These are phyloP conservation scores for Sphaceloma murrayae DNA, from an alignment of 2,329 filamentous ascomycete species.

Conservation along the genomic window DNA sequence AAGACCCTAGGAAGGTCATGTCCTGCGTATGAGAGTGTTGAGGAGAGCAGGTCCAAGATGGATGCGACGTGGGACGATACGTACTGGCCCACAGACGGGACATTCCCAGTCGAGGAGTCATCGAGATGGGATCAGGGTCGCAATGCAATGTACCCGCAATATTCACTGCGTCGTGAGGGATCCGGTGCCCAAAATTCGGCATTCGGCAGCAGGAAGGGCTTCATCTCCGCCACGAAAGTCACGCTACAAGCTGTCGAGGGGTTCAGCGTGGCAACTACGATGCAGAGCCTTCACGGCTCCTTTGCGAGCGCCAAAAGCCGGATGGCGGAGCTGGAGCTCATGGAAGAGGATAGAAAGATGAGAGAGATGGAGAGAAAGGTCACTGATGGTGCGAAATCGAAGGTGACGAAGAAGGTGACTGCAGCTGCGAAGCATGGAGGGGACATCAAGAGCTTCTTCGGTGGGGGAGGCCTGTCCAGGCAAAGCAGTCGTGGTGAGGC, in stretches of 20 bases:
- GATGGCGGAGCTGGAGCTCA: conserved; percentile 33
- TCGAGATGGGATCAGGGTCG: conserved; percentile 31
- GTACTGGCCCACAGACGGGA: conserved; percentile 56
- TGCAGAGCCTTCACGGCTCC: conserved; percentile 23
- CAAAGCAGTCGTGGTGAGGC: background rate
- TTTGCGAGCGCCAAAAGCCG: conserved; percentile 32
- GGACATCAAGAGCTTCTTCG: conserved; percentile 46
- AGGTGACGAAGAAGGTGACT: conserved; percentile 31
- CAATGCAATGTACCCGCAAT: conserved; percentile 3
- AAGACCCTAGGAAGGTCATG: conserved; percentile 58
- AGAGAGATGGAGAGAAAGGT: conserved; percentile 24
- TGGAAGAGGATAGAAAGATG: conserved; percentile 26
- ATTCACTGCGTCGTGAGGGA: background rate
- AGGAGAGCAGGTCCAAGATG: conserved; percentile 39
- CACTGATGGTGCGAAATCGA: conserved; percentile 20
- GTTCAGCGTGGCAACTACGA: conserved; percentile 25
- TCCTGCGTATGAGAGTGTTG: conserved; percentile 48
- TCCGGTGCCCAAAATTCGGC: conserved; percentile 2
- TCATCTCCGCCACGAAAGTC: conserved; percentile 19
- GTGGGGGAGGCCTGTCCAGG: conserved; percentile 23
- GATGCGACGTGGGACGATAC: conserved; percentile 54
- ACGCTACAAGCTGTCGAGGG: conserved; percentile 24
- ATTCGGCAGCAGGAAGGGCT: conserved; percentile 14
- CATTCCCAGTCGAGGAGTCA: conserved; percentile 31
- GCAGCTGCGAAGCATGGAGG: conserved; percentile 33